Evolutionary conservation across 2,329 filamentous ascomycete genomes (phyloP).

Genomic region (Metarhizium sp.): DNA sequence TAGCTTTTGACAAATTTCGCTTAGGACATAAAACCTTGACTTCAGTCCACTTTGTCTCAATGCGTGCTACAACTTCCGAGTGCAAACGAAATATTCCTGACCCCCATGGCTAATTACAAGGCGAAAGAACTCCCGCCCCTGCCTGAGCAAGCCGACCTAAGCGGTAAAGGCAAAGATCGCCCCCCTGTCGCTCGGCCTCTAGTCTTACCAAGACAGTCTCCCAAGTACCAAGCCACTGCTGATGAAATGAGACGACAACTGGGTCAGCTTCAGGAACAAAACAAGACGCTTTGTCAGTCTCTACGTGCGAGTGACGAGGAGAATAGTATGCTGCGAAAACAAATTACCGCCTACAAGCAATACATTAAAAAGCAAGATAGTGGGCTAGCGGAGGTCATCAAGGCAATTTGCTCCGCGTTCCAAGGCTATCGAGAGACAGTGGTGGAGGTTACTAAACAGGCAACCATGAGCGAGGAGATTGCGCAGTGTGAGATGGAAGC

Average conservation of each 20-base stretch:
- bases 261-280: constrained; percentile 3
- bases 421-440: constrained; percentile 3
- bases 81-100: too few relatives aligned
- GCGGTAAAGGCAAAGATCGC: background rate
- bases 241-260: background rate
- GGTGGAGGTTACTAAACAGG: background rate
- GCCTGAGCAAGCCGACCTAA: background rate
- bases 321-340: background rate
- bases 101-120: background rate
- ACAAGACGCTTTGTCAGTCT: background rate
- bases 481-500: background rate
- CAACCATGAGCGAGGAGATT: background rate
- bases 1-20: too few relatives aligned
- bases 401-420: constrained; percentile 4
- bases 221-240: background rate
- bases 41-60: background rate
- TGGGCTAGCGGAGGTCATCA: background rate
- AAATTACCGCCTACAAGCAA: background rate
- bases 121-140: background rate
- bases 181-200: background rate
- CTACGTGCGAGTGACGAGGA: constrained; percentile 2
- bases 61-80: too few relatives aligned
- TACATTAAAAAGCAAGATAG: constrained; percentile 1
- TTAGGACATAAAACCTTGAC: too few relatives aligned
- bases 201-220: background rate